Conservation (phyloP, 495 filamentous ascomycete species). For the Choiromyces venosus region DNA sequence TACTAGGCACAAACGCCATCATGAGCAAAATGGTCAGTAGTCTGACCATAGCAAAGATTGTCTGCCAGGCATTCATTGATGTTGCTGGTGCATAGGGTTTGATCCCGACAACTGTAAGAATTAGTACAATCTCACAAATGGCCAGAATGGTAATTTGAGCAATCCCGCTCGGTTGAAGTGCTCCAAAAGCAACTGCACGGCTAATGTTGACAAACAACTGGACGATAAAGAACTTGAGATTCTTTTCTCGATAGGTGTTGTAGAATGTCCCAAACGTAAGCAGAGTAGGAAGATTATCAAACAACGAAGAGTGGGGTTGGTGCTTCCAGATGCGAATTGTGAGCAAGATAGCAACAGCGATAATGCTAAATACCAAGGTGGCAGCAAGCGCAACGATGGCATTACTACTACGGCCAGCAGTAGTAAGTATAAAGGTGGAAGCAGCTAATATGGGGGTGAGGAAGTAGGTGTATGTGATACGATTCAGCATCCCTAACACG, state of each 20-base stretch:
- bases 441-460: constrained; percentile 77
- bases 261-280: constrained; percentile 92
- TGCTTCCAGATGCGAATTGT: constrained; percentile 72
- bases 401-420: constrained; percentile 59
- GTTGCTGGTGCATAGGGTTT: constrained; percentile 83
- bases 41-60: constrained; percentile 71
- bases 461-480: constrained; percentile 87
- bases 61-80: constrained; percentile 96
- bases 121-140: constrained; percentile 85
- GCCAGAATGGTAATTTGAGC: constrained; percentile 87
- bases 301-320: constrained; percentile 75
- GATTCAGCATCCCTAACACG: constrained; percentile 52
- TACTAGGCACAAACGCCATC: constrained; percentile 76
- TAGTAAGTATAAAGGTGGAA: constrained; percentile 86
- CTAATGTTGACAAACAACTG: constrained; percentile 76
- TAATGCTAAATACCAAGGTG: constrained; percentile 62
- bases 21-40: constrained; percentile 75
- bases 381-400: constrained; percentile 67
- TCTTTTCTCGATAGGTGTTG: constrained; percentile 88
- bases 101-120: constrained; percentile 84
- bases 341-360: constrained; percentile 71
- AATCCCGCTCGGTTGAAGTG: constrained; percentile 84
- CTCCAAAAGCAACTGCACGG: constrained; percentile 85
- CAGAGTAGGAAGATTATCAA: constrained; percentile 86
- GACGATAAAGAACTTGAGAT: constrained; percentile 73